phyloP scores from a whole-genome alignment of 2,329 filamentous ascomycete species.

The Penicillium capsulatum region DNA sequence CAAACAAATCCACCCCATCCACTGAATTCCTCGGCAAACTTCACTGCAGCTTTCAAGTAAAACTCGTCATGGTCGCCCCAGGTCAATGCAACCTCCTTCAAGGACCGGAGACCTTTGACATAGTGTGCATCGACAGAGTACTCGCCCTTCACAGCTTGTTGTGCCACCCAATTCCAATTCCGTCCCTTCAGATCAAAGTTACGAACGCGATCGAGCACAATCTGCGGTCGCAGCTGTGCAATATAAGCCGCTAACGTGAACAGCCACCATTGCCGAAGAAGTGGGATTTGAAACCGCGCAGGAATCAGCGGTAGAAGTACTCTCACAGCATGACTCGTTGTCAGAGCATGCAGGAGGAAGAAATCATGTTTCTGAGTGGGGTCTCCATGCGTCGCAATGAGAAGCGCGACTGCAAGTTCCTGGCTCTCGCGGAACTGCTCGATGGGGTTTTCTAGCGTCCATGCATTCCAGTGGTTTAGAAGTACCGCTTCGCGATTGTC shows the following conservation, averaged over 20 bases:
- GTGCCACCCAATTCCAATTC: constrained; percentile 72
- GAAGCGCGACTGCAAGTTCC: constrained; percentile 48
- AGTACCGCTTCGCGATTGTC: constrained; percentile 64
- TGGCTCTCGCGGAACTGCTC: constrained; percentile 71
- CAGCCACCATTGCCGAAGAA: constrained; percentile 88
- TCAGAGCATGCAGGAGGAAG: constrained; percentile 76
- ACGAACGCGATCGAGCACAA: constrained; percentile 63
- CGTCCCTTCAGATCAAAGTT: constrained; percentile 58
- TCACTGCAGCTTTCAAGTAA: constrained; percentile 49
- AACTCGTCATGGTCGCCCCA: constrained; percentile 46
- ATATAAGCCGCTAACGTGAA: constrained; percentile 75
- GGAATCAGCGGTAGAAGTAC: constrained; percentile 76
- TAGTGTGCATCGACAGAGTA: constrained; percentile 74
- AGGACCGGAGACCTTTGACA: constrained; percentile 72
- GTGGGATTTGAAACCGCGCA: constrained; percentile 62
- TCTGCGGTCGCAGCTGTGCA: constrained; percentile 65
- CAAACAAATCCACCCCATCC: constrained; percentile 57
- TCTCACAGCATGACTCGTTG: constrained; percentile 82
- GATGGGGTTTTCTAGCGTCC: constrained; percentile 66
- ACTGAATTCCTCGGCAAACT: constrained; percentile 53
- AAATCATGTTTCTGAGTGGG: constrained; percentile 66
- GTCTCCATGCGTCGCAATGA: constrained; percentile 33
- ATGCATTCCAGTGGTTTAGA: constrained; percentile 87
- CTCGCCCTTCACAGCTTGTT: constrained; percentile 64
- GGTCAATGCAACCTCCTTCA: constrained; percentile 31